These are phyloP conservation scores for Venturia effusa DNA, from an alignment of 2,329 filamentous ascomycete species.

Conservation along the genomic window DNA sequence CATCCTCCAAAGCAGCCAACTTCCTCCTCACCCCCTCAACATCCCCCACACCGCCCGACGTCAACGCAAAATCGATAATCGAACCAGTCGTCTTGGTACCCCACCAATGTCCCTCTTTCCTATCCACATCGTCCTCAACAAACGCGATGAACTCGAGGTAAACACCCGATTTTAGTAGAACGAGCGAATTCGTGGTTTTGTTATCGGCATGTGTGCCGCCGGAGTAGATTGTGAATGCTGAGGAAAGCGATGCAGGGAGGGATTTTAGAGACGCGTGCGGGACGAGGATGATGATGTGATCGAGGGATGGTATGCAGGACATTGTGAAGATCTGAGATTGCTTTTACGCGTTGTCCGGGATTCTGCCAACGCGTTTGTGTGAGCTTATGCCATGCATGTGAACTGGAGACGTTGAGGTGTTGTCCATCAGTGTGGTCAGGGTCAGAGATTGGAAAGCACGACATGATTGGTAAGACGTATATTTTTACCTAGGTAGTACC, in stretches of 20 bases:
- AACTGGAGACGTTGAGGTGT: too few relatives aligned
- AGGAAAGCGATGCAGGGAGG: constrained; percentile 40
- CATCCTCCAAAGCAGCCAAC: constrained; percentile 13
- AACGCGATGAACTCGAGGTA: constrained; percentile 60
- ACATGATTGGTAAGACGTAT: too few relatives aligned
- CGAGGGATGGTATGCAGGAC: constrained; percentile 26
- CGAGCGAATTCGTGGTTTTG: constrained; percentile 50
- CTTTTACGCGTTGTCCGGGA: too few relatives aligned
- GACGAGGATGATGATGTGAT: constrained; percentile 56
- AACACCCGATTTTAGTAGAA: constrained; percentile 51
- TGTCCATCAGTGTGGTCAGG: too few relatives aligned
- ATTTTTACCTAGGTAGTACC: too few relatives aligned
- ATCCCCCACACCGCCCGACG: constrained; percentile 14
- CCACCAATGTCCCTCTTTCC: constrained; percentile 43
- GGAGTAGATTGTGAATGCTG: constrained; percentile 46
- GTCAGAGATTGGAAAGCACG: too few relatives aligned
- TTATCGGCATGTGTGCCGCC: constrained; percentile 53
- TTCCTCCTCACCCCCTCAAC: background rate
- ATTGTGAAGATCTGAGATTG: too few relatives aligned
- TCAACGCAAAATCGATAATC: constrained; percentile 51
- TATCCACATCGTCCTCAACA: constrained; percentile 29
- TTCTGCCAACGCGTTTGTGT: too few relatives aligned
- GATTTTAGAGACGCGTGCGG: constrained; percentile 37
- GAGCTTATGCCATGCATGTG: too few relatives aligned
- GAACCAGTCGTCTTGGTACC: constrained; percentile 40